Base-by-base conservation (phyloP, 225 moss, liverwort and hornwort genomes). In the Takakia lepidozioides region DNA sequence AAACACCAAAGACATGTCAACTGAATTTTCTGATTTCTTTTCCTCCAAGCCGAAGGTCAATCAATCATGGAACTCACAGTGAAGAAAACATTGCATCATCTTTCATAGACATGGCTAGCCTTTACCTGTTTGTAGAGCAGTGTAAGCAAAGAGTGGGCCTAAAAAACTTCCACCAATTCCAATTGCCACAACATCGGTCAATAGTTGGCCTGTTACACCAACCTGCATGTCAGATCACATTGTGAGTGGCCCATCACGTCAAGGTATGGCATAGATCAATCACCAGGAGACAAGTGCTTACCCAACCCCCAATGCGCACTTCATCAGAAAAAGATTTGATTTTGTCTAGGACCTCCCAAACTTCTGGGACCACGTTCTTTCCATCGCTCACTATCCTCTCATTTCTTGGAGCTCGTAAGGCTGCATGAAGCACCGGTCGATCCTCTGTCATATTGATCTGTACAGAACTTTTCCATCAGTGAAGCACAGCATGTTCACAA, bases 91-190 rank as follows among this genome's bases (percentile, higher is more conserved):
- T 32, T 6, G 11, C 7, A 32, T 32, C 8, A 32, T 23, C 9
- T 48, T 27, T 14, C 14, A 23, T 11, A 47, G 13, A 29, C 5
- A 28, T 15, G 37, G 24, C 9, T 16, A 49, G 2, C 23, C 11
- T 8, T 27, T 28, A 82, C 82, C 76, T 19, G 85, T 81, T 52
- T 80, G 77, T 38, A 98, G 55, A 1, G 91, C 83, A 9, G 75
- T 87, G 62, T 98, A 86, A 22, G 75, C 87, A 26, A 98, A 98
- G 40, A 89, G 64, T 26, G 98, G 98, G 0, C 98, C 98, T 17
- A 98, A 59, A 48, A 87, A 98, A 63, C 98, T 98, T 5, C 91
- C 91, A 2, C 91, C 98, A 43, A 98, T 98, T 20, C 98, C 98
- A 45, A 98, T 75, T 21, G 98, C 87, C 50, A 98, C 98, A 21